Conservation (phyloP, 2,329 filamentous ascomycete genomes). For the Neopestalotiopsis clavispora region DNA sequence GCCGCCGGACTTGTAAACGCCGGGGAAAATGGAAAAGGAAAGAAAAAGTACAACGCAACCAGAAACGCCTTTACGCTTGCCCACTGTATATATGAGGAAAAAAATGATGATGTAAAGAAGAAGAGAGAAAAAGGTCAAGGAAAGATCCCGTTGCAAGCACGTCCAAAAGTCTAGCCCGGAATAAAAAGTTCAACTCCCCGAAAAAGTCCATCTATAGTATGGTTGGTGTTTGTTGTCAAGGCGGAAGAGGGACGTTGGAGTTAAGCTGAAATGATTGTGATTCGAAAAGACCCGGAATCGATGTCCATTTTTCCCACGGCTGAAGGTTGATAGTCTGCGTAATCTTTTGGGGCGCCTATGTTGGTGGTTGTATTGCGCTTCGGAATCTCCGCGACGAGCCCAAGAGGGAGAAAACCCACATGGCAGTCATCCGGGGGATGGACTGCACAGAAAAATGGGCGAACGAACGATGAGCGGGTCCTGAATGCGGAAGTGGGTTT, state of each 20-base stretch:
- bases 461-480: not conserved
- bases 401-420: not conserved
- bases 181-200: too few relatives aligned
- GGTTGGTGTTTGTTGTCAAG: not conserved
- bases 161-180: too few relatives aligned
- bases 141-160: not conserved
- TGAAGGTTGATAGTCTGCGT: not conserved
- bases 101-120: not conserved
- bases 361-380: not conserved
- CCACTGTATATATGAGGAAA: too few relatives aligned
- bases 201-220: not conserved
- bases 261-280: too few relatives aligned
- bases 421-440: not conserved
- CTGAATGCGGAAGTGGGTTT: not conserved
- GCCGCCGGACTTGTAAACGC: not conserved
- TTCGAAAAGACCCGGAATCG: not conserved
- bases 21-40: not conserved
- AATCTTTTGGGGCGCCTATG: not conserved
- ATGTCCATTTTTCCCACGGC: not conserved
- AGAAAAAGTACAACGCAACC: not conserved
- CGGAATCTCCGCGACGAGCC: not conserved
- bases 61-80: constrained; percentile 1
- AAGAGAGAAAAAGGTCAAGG: not conserved
- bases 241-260: not conserved
- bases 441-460: not conserved